These are phyloP conservation scores for Tetrapisispora nanseiensis DNA, from an alignment of 805 yeast species.

Conservation along the genomic window DNA sequence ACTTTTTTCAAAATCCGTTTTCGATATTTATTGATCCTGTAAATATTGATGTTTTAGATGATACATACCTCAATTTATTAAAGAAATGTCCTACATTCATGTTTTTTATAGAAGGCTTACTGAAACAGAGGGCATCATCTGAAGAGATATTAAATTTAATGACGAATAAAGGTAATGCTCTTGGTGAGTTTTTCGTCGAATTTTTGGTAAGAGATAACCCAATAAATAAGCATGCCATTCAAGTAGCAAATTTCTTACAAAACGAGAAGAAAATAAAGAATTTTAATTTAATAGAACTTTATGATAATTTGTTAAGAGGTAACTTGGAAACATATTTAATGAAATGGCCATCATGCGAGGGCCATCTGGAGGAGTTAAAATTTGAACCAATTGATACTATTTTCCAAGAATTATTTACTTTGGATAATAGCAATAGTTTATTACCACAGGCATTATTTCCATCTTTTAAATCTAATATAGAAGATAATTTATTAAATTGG, in stretches of 20 bases:
- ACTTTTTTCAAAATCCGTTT: constrained; percentile 28
- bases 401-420: constrained; percentile 27
- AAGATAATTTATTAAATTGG: constrained; percentile 26
- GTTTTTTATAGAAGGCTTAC: constrained; percentile 26
- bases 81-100: constrained; percentile 28
- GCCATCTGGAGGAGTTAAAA: constrained; percentile 12
- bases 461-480: constrained; percentile 22
- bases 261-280: constrained; percentile 17
- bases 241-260: constrained; percentile 20
- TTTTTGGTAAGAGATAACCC: constrained; percentile 29
- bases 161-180: constrained; percentile 16
- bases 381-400: constrained; percentile 27
- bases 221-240: constrained; percentile 24
- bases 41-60: constrained; percentile 21
- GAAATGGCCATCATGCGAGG: constrained; percentile 21
- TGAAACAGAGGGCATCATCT: constrained; percentile 19
- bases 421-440: constrained; percentile 26
- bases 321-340: constrained; percentile 15
- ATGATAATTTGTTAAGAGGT: constrained; percentile 21
- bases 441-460: constrained; percentile 28
- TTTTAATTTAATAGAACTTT: constrained; percentile 26
- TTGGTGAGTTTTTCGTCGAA: constrained; percentile 26
- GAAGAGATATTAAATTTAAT: constrained; percentile 21
- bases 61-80: constrained; percentile 20
- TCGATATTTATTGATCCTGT: constrained; percentile 29